Conservation (phyloP, 352 stramenopile genomes). For the Phytopythium aichiense region DNA sequence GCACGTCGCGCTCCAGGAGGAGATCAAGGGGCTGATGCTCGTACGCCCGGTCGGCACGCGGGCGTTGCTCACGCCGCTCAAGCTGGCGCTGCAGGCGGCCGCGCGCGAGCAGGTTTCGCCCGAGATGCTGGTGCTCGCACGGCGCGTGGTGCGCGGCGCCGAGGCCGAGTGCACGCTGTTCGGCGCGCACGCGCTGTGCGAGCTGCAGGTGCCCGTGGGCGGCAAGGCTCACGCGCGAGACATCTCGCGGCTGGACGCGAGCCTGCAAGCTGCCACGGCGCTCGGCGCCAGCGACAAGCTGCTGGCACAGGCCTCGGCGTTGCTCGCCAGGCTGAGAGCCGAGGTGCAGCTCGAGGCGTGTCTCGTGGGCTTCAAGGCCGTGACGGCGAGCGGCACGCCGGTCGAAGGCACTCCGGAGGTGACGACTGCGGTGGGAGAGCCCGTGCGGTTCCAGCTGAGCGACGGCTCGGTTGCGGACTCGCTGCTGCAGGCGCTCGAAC, state of each 20-base stretch:
- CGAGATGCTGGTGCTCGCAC: constrained; percentile 48
- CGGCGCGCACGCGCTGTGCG: constrained; percentile 58
- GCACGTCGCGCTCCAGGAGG: constrained; percentile 68
- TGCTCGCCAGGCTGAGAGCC: constrained; percentile 57
- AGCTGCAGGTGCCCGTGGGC: constrained; percentile 50
- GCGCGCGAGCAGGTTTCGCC: constrained; percentile 41
- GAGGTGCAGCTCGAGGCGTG: constrained; percentile 65
- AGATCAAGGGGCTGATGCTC: constrained; percentile 71
- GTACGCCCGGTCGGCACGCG: constrained; percentile 69
- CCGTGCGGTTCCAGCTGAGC: constrained; percentile 41
- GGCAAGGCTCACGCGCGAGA: constrained; percentile 44
- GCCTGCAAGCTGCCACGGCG: constrained; percentile 43
- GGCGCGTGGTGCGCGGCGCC: constrained; percentile 65
- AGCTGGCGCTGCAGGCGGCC: constrained; percentile 44
- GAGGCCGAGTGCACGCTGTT: constrained; percentile 83
- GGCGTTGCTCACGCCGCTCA: constrained; percentile 61
- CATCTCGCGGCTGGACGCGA: constrained; percentile 64
- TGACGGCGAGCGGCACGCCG: constrained; percentile 20
- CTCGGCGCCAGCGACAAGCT: constrained; percentile 58
- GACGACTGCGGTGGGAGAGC: background rate
- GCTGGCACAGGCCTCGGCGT: constrained; percentile 26
- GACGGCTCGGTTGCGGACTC: constrained; percentile 42
- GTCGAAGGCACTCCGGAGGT: background rate
- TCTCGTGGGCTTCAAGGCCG: constrained; percentile 41
- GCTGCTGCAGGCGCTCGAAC: constrained; percentile 65